phyloP scores from a whole-genome alignment of 2,329 filamentous ascomycete species.

The Ploettnerulaceae sp. region DNA sequence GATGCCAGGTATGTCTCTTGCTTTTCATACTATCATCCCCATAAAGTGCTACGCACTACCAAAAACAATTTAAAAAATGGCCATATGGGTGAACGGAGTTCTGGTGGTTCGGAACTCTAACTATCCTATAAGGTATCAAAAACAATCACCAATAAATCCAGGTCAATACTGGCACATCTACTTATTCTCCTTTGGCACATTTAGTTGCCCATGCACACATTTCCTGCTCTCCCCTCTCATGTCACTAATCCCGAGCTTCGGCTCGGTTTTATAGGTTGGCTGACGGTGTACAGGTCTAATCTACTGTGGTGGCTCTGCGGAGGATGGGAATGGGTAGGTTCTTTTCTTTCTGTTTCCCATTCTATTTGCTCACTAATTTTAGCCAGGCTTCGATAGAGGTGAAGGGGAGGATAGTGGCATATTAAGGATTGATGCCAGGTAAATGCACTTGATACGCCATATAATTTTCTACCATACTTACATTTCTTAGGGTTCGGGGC shows the following conservation, averaged over 20 bases:
- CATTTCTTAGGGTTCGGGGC: too few relatives aligned
- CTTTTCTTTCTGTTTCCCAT: too few relatives aligned
- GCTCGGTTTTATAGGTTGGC: background rate
- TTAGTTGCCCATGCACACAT: background rate
- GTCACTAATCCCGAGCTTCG: background rate
- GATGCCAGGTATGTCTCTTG: background rate
- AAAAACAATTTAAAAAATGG: background rate
- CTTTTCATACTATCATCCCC: background rate
- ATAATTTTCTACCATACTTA: too few relatives aligned
- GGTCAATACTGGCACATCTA: background rate
- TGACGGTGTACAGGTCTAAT: too few relatives aligned
- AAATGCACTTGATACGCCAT: too few relatives aligned
- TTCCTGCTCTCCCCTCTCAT: background rate
- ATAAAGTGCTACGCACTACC: background rate
- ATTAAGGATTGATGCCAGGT: too few relatives aligned
- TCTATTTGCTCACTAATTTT: too few relatives aligned
- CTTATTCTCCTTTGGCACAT: background rate
- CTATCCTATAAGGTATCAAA: background rate
- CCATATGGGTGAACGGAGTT: background rate
- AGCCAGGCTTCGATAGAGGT: too few relatives aligned
- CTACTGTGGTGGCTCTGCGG: too few relatives aligned
- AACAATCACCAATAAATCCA: constrained; percentile 4
- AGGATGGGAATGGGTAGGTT: too few relatives aligned
- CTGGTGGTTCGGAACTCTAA: background rate
- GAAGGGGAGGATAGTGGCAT: too few relatives aligned